Conservation (phyloP, 2,329 filamentous ascomycete genomes). For the Nannizzia gypsea region DNA sequence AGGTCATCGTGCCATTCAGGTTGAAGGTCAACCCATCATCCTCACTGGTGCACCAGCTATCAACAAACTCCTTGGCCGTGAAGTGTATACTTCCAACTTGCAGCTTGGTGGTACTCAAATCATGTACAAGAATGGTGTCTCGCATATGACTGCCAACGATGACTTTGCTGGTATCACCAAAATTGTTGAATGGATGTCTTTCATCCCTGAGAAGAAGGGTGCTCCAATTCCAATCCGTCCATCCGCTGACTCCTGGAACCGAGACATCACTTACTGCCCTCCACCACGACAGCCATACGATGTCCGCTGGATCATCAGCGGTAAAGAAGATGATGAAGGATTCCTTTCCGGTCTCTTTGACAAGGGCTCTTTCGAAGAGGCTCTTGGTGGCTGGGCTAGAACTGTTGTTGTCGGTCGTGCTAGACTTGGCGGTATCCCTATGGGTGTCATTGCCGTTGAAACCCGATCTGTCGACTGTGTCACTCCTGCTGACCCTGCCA, state of each 20-base stretch:
- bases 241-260: conserved; percentile 78
- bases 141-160: conserved; percentile 94
- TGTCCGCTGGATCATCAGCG: conserved; percentile 83
- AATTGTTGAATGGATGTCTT: conserved; percentile 97
- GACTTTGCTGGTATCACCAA: conserved; percentile 96
- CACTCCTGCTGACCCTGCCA: conserved; percentile 90
- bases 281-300: conserved; percentile 79
- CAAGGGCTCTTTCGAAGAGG: conserved; percentile 90
- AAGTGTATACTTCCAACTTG: conserved; percentile 97
- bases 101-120: conserved; percentile 99
- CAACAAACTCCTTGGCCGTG: conserved; percentile 94
- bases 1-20: conserved; percentile 95
- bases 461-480: conserved; percentile 93
- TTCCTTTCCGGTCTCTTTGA: conserved; percentile 92
- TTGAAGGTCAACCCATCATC: conserved; percentile 97
- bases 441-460: conserved; percentile 97
- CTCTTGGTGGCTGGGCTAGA: conserved; percentile 90
- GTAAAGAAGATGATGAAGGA: conserved; percentile 65
- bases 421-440: conserved; percentile 89
- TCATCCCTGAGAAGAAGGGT: conserved; percentile 89
- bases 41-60: conserved; percentile 92
- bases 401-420: conserved; percentile 95
- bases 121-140: conserved; percentile 99
- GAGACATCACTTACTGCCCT: conserved; percentile 71
- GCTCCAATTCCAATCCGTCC: conserved; percentile 86